Evolutionary conservation across 169 alveolate genomes (phyloP), one percentile per base, ranked within the genome.

Genomic region (Babesia sp.): DNA sequence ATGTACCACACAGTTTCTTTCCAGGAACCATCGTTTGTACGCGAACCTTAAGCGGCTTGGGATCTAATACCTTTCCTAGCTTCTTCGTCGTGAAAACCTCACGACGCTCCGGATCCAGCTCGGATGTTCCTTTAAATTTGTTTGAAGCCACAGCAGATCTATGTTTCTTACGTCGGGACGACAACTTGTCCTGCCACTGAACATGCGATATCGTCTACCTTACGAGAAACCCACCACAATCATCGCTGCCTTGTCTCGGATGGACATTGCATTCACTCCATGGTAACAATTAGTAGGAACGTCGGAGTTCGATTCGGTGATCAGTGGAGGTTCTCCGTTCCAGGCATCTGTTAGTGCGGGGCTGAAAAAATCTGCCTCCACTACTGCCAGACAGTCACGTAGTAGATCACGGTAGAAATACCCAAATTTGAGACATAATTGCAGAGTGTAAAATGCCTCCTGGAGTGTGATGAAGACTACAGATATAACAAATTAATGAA

Each of bases 91-190:
- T 48, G 48, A 50, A 69, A 11, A 68, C 22, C 54, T 79, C 87
- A 33, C 58, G 58, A 36, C 51, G 48, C 56, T 79, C 87, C 26
- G 87, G 87, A 48, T 79, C 87, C n/a, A 79, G 42, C n/a, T 79
- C 87, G 6, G 76, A 16, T 8, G 60, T 45, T 41, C 45, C 36
- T 42, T 44, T 51, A 9, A 31, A 16, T n/a, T 48, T 44, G 22
- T 3, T 26, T 2, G 31, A 22, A 1, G 11, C 63, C 5, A 22
- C 37, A 5, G 18, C 24, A 14, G 33, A 24, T 11, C 14, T 2
- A 20, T n/a, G 36, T 3, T 2, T 51, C 2, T 50, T 18, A 8
- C 36, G 55, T 7, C 0, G 11, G 1, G 9, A 18, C 42, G 20
- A 7, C 2, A 67, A 26, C 53, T 16, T 67, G 24, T 55, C 76